phyloP scores from a whole-genome alignment of 371 early-diverging fungal genomes.

The Mortierella polycephala region DNA sequence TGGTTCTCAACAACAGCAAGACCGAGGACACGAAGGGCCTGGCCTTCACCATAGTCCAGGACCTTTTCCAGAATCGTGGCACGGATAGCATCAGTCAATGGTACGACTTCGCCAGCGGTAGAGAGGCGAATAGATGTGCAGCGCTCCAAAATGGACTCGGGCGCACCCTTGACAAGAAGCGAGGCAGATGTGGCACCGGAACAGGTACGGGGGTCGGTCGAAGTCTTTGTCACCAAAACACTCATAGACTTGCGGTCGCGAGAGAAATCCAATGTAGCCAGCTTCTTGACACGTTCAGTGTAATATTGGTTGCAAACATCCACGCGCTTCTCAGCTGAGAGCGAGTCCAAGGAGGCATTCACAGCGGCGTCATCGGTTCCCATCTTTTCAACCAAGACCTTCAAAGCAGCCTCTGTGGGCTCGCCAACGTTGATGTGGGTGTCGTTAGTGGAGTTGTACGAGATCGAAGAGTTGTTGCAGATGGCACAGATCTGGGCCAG shows the following conservation, averaged over 20 bases:
- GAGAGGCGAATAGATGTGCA: slow-evolving; percentile 76
- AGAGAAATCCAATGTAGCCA: slow-evolving; percentile 91
- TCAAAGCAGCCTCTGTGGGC: slow-evolving; percentile 99
- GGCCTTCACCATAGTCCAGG: slow-evolving; percentile 78
- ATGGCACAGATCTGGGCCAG: slow-evolving; percentile 84
- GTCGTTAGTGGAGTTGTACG: slow-evolving; percentile 72
- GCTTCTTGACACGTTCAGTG: slow-evolving; percentile 23
- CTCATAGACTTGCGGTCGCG: slow-evolving; percentile 98
- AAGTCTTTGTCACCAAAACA: slow-evolving; percentile 72
- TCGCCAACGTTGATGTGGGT: slow-evolving; percentile 87
- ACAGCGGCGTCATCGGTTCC: slow-evolving; percentile 75
- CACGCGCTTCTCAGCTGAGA: slow-evolving; percentile 67
- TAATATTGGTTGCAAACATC: slow-evolving; percentile 58
- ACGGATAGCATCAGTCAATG: slow-evolving; percentile 76
- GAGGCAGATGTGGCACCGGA: slow-evolving; percentile 53
- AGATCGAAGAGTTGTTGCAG: slow-evolving; percentile 92
- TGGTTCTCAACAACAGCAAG: slow-evolving; percentile 85
- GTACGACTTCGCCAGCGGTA: slow-evolving; percentile 61
- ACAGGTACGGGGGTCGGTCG: slow-evolving; percentile 41
- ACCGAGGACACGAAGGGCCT: slow-evolving; percentile 89
- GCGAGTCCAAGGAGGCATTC: slow-evolving; percentile 65
- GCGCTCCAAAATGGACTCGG: slow-evolving; percentile 92
- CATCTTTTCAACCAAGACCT: slow-evolving; percentile 93
- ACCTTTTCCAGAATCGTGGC: slow-evolving; percentile 74
- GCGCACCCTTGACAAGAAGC: slow-evolving; percentile 93